These are phyloP conservation scores for Cutaneotrichosporon daszewskae DNA, from an alignment of 1,284 basidiomycete genomes.

Conservation along the genomic window DNA sequence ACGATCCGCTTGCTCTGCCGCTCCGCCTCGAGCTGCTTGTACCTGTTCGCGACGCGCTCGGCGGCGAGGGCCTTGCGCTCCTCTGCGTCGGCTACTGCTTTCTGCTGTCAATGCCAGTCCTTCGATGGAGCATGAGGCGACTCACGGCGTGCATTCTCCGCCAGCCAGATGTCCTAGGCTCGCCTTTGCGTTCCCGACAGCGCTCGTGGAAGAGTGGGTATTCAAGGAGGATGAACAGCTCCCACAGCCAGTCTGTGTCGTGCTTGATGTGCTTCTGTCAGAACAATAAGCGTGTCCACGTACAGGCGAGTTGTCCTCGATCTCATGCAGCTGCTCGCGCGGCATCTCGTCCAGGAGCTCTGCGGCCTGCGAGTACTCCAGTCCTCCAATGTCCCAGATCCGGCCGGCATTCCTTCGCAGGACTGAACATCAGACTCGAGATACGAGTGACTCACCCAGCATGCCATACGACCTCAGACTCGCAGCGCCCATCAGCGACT, in stretches of 20 bases:
- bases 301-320: slow-evolving; percentile 19
- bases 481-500: too few species aligned
- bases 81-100: slow-evolving; percentile 31
- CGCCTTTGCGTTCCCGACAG: slow-evolving; percentile 24
- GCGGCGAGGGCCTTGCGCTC: slow-evolving; percentile 29
- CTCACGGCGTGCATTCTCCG: slow-evolving; percentile 39
- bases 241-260: slow-evolving; percentile 45
- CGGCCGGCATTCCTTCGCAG: slow-evolving; percentile 23
- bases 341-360: slow-evolving; percentile 32
- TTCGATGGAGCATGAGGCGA: not conserved
- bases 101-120: slow-evolving; percentile 18
- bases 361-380: slow-evolving; percentile 28
- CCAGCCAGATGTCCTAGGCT: slow-evolving; percentile 34
- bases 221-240: slow-evolving; percentile 31
- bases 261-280: slow-evolving; percentile 31
- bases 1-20: slow-evolving; percentile 33
- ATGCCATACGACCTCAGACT: slow-evolving; percentile 1
- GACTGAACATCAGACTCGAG: slow-evolving; percentile 21
- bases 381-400: slow-evolving; percentile 39
- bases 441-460: slow-evolving; percentile 2
- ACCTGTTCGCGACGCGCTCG: slow-evolving; percentile 28
- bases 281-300: not conserved
- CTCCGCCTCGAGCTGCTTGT: slow-evolving; percentile 34
- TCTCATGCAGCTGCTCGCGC: slow-evolving; percentile 32
- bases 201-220: slow-evolving; percentile 31